These are phyloP conservation scores for Sarocladium brachiariae DNA, from an alignment of 2,329 filamentous ascomycete genomes.

Conservation along the genomic window DNA sequence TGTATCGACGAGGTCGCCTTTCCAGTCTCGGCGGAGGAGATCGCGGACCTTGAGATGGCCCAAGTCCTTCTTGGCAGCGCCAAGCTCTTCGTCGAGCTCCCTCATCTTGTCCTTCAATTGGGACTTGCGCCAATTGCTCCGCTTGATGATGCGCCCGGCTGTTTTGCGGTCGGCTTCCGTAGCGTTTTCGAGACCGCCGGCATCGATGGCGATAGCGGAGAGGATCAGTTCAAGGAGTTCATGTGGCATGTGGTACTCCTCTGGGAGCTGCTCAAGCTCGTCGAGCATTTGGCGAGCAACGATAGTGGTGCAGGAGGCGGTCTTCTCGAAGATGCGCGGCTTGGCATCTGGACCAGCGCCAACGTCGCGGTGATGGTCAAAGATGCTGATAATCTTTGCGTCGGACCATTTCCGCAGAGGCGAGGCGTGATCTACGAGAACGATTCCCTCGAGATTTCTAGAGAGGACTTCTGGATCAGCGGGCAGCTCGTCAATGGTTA, in stretches of 20 bases:
- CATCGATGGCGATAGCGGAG: conserved; percentile 39
- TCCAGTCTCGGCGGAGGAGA: conserved; percentile 39
- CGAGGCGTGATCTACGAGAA: conserved; percentile 36
- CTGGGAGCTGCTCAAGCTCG: conserved; percentile 32
- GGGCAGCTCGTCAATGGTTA: conserved; percentile 40
- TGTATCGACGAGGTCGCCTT: conserved; percentile 39
- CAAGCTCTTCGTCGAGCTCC: conserved; percentile 31
- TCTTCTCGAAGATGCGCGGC: conserved; percentile 36
- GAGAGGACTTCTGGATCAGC: conserved; percentile 37
- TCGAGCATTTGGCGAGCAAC: conserved; percentile 40
- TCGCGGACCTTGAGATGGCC: conserved; percentile 33
- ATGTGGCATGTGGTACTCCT: conserved; percentile 40
- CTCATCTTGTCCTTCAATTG: conserved; percentile 34
- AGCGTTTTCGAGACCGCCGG: conserved; percentile 30
- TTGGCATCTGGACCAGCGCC: conserved; percentile 32
- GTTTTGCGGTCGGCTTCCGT: conserved; percentile 31
- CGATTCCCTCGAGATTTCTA: conserved; percentile 34
- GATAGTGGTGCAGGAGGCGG: conserved; percentile 37
- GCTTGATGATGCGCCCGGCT: conserved; percentile 30
- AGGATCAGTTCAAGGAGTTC: conserved; percentile 41
- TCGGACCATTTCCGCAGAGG: conserved; percentile 35
- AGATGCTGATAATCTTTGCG: conserved; percentile 36
- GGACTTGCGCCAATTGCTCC: conserved; percentile 33
- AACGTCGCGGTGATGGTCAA: conserved; percentile 38
- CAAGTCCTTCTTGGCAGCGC: conserved; percentile 34